Percentiles rank a stretch among this genome's conserved stretches.
Evolutionary conservation across 345 rosid species (phyloP).

Genomic region (Sisymbrium altissimum): DNA sequence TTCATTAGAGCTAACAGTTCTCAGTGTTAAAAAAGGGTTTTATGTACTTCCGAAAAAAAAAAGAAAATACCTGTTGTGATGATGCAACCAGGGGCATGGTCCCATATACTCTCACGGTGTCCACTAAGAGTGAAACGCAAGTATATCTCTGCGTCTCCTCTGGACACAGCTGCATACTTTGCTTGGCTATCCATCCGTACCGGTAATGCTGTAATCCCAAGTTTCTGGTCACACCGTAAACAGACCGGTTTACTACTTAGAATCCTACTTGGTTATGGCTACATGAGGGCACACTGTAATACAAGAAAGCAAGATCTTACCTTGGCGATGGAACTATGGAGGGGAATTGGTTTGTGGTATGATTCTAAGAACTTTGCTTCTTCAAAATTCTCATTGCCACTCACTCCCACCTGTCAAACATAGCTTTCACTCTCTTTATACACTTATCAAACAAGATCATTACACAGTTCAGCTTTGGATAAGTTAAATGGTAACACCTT

Average conservation of each 20-base stretch:
- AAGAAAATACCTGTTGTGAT: conserved; percentile 91
- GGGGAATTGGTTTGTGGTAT: conserved; percentile 71
- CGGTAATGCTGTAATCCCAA: conserved; percentile 81
- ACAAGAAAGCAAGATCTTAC: conserved; percentile 36
- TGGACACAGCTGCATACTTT: conserved; percentile 77
- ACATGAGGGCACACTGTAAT: not conserved
- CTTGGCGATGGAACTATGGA: conserved; percentile 65
- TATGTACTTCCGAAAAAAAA: too few relatives aligned
- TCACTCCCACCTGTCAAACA: conserved; percentile 66
- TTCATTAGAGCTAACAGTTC: conserved; percentile 1
- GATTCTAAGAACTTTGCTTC: conserved; percentile 92
- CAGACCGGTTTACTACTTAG: not conserved
- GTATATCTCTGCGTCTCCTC: conserved; percentile 92
- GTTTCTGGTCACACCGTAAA: conserved; percentile 52
- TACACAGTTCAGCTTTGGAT: conserved; percentile 16
- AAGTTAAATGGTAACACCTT: conserved; percentile 41
- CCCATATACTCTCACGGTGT: conserved; percentile 91
- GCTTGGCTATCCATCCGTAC: conserved; percentile 95
- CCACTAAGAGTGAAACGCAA: conserved; percentile 80
- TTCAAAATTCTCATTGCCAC: conserved; percentile 62
- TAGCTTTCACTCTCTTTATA: conserved; percentile 9
- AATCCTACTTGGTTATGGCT: conserved; percentile 4
- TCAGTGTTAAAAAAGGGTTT: not conserved
- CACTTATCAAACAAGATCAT: not conserved
- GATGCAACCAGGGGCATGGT: conserved; percentile 94